Evolutionary conservation across 2,329 filamentous ascomycete genomes (phyloP), one percentile per base, ranked within the genome.

Genomic region (Zymoseptoria passerinii): DNA sequence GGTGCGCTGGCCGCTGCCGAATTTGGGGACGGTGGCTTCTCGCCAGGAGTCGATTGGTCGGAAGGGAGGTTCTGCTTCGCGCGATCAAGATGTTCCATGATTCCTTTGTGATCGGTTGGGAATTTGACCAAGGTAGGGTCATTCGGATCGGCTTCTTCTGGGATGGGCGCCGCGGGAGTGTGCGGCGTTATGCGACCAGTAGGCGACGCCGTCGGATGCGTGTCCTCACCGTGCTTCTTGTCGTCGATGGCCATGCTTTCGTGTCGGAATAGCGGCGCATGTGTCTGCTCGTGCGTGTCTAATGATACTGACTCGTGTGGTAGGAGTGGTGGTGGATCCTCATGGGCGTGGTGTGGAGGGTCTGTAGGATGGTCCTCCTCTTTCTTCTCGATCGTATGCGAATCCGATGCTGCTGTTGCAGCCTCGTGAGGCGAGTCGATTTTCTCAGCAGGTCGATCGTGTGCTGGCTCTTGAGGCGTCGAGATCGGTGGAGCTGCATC

Each of bases 221-320:
- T 19, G n/a, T 61, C 54, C 28, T 65, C 57, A 28, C 61, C 56
- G 48, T 67, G 58, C 9, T 62, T 57, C 53, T 61, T 59, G 51
- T 62, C 52, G 28, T 66, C 61, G 19, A 66, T 60, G 18, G 62
- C 53, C 16, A 58, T 66, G 48, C 64, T 70, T 55, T 73, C 69
- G 58, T 73, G 71, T 20, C 64, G 61, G 60, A 73, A 68, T 1
- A 72, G 62, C 1, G 69, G 72, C 6, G 66, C 65, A 50, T 60
- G 65, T 50, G 65, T 65, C 58, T 63, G 65, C 59, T 63, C 68
- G 52, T 61, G 61, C 16, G 63, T 61, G 16, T 52, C 58, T 18
- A 65, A 61, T 16, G 57, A 63, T 61, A 69, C 59, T 56, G 70
- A 70, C 61, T 76, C 74, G 48, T 76, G 73, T 20, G 69, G 67